Base-by-base conservation (phyloP, 2,329 filamentous ascomycete species). In the Bretziella fagacearum region DNA sequence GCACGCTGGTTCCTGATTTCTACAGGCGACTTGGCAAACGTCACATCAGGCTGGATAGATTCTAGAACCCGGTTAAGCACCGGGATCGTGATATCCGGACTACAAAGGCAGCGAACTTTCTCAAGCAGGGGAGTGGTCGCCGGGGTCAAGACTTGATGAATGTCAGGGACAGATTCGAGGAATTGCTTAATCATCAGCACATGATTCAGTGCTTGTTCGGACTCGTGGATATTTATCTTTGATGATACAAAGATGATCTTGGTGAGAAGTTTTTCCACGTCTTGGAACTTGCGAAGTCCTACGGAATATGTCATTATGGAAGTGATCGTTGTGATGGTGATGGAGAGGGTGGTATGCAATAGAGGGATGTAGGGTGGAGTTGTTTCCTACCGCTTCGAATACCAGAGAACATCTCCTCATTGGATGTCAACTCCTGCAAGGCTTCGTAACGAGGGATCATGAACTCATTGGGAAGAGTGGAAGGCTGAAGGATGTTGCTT, bases 1-100 rank as follows among this genome's bases (percentile, higher is more conserved):
- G 81, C 84, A 52, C 89, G 71, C 58, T 96, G 89, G 52, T 95
- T 93, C 11, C 87, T 74, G 48, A 94, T 67, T 52, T 95, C 89
- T 3, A 96, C 68, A 0, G 91, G 81, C 18, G 79, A 76, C 40
- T 72, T 83, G 50, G 84, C 81, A 54, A 82, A 93, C 0, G 70
- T 73, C 0, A 86, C 83, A 57, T 94, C 83, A 6, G 82, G 73
- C 53, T 96, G 91, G 54, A 98, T 79, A 0, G 74, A 74, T 11
- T 68, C 63, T 37, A 73, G 64, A 44, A 98, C 86, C 1, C 81
- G 62, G 2, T 70, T 63, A 37, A 79, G 65, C 2, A 89, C 70
- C 1, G 69, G 66, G 15, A 66, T 63, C 4, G 81, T 71, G 13
- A 76, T 73, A 13, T 73, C 69, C 0, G 77, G 73, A 3, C 69